phyloP scores from a whole-genome alignment of 805 yeast species.

The Metschnikowia similis region DNA sequence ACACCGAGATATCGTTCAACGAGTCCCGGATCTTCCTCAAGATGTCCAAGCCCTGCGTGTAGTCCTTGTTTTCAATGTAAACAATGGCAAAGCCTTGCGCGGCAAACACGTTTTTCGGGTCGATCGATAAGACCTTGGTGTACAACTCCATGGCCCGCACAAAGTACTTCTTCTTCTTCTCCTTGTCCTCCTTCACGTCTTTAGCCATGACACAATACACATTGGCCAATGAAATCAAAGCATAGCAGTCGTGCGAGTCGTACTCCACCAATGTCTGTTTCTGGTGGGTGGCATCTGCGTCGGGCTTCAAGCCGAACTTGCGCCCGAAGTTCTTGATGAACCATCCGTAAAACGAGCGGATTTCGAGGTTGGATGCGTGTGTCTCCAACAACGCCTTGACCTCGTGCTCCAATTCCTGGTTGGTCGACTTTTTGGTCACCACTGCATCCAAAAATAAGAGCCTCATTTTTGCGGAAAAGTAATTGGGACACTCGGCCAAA shows the following conservation, averaged over 20 bases:
- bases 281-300: conserved; percentile 71
- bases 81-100: conserved; percentile 97
- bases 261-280: conserved; percentile 77
- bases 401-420: conserved; percentile 48
- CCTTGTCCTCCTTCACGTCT: conserved; percentile 51
- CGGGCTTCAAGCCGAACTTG: conserved; percentile 44
- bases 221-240: conserved; percentile 86
- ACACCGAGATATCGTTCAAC: conserved; percentile 75
- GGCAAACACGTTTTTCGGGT: conserved; percentile 84
- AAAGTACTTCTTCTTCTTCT: conserved; percentile 66
- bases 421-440: conserved; percentile 30
- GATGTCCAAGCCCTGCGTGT: conserved; percentile 75
- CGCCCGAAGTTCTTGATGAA: conserved; percentile 60
- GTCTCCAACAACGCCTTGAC: conserved; percentile 51
- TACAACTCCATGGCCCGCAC: conserved; percentile 88
- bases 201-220: conserved; percentile 79
- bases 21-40: conserved; percentile 89
- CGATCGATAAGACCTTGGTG: conserved; percentile 81
- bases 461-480: conserved; percentile 73
- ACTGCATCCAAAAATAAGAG: conserved; percentile 57
- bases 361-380: conserved; percentile 64
- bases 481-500: conserved; percentile 59
- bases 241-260: conserved; percentile 86
- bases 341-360: conserved; percentile 93
- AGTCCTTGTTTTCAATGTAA: conserved; percentile 78